Conservation (phyloP, 2,329 filamentous ascomycete genomes). For the Nannizziopsis arthrosporioides region DNA sequence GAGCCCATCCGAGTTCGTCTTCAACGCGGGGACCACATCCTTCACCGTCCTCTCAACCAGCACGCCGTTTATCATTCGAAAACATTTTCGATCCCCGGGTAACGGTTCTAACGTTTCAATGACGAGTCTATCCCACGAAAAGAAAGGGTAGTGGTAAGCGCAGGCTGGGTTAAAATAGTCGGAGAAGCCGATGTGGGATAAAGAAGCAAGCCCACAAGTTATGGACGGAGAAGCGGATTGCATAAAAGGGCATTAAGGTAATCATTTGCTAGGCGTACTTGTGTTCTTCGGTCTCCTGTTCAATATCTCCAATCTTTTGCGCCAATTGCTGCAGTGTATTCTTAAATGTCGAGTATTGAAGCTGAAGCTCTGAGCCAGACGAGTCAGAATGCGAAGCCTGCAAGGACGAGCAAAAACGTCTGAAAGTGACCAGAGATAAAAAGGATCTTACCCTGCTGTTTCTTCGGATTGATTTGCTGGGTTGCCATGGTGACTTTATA, state of each 20-base stretch:
- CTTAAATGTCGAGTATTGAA: slow-evolving; percentile 46
- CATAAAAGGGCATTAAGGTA: slow-evolving; percentile 1
- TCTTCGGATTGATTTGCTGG: slow-evolving; percentile 32
- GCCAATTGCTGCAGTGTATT: slow-evolving; percentile 78
- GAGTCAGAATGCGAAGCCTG: background rate
- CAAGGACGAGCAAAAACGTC: background rate
- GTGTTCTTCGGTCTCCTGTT: slow-evolving; percentile 95
- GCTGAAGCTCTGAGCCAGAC: slow-evolving; percentile 34
- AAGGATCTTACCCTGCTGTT: slow-evolving; percentile 35
- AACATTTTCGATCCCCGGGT: slow-evolving; percentile 80
- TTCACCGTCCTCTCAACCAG: slow-evolving; percentile 86
- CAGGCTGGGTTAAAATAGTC: background rate
- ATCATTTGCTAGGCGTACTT: slow-evolving; percentile 53
- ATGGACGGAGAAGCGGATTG: background rate
- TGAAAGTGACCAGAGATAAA: background rate
- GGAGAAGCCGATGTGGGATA: background rate
- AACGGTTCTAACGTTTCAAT: slow-evolving; percentile 82
- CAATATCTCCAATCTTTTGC: slow-evolving; percentile 92
- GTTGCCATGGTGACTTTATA: slow-evolving; percentile 26
- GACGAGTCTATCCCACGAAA: slow-evolving; percentile 57
- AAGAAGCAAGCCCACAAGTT: background rate
- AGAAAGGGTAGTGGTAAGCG: slow-evolving; percentile 1
- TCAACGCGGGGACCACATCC: slow-evolving; percentile 80
- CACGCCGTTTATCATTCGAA: slow-evolving; percentile 96
- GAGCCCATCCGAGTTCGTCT: slow-evolving; percentile 86